phyloP scores from a whole-genome alignment of 108 stramenopile species.

The Phaeodactylum tricornutum region DNA sequence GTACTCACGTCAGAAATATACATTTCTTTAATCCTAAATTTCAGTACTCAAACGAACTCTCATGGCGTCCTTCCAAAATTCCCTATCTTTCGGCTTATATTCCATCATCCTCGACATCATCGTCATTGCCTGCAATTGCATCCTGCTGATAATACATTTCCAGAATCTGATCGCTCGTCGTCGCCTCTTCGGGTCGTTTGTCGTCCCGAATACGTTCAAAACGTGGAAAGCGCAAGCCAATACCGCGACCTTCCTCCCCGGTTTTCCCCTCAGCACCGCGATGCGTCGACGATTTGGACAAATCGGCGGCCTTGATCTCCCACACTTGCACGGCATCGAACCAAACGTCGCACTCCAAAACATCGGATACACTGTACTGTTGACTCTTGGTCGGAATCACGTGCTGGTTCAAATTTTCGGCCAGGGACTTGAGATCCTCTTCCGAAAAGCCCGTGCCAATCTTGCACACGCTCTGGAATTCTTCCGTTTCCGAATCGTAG shows the following conservation, averaged over 20 bases:
- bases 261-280: constrained; percentile 79
- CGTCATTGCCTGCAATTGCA: constrained; percentile 42
- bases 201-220: constrained; percentile 95
- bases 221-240: constrained; percentile 97
- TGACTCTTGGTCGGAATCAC: constrained; percentile 53
- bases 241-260: constrained; percentile 83
- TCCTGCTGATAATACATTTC: constrained; percentile 94
- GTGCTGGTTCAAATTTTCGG: constrained; percentile 66
- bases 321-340: constrained; percentile 93
- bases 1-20: too few species aligned
- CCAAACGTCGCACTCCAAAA: constrained; percentile 93
- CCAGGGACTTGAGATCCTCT: constrained; percentile 76
- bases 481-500: constrained; percentile 93
- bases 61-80: too few species aligned
- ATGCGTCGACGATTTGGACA: constrained; percentile 85
- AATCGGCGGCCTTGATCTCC: constrained; percentile 99
- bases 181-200: constrained; percentile 95
- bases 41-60: too few species aligned
- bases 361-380: constrained; percentile 78
- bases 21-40: too few species aligned
- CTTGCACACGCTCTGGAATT: constrained; percentile 98
- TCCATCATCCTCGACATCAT: constrained; percentile 33
- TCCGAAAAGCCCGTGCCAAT: constrained; percentile 99
- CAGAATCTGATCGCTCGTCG: constrained; percentile 89
- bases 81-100: too few species aligned